Percentiles rank a stretch among this genome's conserved stretches.
Conservation (phyloP, 2,329 filamentous ascomycete species). For the Aspergillus felis region DNA sequence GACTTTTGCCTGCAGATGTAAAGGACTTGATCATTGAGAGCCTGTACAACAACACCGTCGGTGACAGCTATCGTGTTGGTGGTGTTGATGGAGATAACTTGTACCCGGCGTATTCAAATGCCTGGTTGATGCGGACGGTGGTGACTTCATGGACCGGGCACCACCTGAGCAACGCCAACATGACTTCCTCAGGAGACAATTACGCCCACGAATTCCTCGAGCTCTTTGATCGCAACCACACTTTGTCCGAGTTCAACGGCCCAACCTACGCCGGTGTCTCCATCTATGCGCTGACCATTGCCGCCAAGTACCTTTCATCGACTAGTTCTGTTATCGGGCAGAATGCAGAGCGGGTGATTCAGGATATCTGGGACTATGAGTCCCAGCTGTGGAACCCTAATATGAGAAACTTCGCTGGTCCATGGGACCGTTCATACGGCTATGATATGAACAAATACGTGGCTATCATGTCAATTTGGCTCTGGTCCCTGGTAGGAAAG, state of each 20-base stretch:
- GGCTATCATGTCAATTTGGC: conserved; percentile 54
- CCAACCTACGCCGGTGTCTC: conserved; percentile 62
- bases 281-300: conserved; percentile 55
- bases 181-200: conserved; percentile 54
- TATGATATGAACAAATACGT: conserved; percentile 63
- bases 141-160: conserved; percentile 57
- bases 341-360: conserved; percentile 51
- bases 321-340: conserved; percentile 51
- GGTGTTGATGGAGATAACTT: conserved; percentile 59
- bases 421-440: conserved; percentile 62
- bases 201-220: conserved; percentile 55
- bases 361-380: conserved; percentile 51
- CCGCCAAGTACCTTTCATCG: conserved; percentile 55
- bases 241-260: conserved; percentile 60
- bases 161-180: conserved; percentile 52
- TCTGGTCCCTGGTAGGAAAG: conserved; percentile 50
- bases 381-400: conserved; percentile 55
- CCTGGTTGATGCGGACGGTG: conserved; percentile 61
- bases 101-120: conserved; percentile 60
- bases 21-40: conserved; percentile 49
- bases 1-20: conserved; percentile 42
- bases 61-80: conserved; percentile 60
- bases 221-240: conserved; percentile 54
- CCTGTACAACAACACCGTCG: conserved; percentile 53
- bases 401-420: conserved; percentile 59